Conservation (phyloP, 106 monocot species). For the Dioscorea alata region DNA sequence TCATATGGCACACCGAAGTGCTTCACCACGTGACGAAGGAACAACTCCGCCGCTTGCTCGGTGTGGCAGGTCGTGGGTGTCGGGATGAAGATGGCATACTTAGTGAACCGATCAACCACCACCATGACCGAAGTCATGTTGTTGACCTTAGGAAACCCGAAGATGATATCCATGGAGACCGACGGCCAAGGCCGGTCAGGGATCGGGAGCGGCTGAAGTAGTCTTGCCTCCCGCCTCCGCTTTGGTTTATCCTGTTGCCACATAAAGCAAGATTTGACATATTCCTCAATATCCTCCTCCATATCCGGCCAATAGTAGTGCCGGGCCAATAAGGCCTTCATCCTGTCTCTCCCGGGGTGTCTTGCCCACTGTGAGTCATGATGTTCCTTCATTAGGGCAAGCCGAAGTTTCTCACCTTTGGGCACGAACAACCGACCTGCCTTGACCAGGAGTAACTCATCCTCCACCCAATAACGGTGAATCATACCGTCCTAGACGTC, state of each 20-base stretch:
- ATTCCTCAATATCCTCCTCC: background rate
- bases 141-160: background rate
- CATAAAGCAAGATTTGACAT: background rate
- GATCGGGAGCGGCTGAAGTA: background rate
- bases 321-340: too few species aligned
- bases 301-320: too few species aligned
- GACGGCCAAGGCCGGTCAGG: background rate
- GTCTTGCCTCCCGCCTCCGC: background rate
- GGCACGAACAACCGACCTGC: too few species aligned
- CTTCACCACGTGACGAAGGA: background rate
- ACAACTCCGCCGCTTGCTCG: too few species aligned
- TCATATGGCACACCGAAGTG: background rate
- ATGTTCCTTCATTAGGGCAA: too few species aligned
- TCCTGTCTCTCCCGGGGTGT: too few species aligned
- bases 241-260: background rate
- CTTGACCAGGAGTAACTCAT: too few species aligned
- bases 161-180: background rate
- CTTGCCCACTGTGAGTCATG: too few species aligned
- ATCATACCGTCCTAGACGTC: too few species aligned
- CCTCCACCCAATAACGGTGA: too few species aligned
- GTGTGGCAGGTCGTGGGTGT: background rate
- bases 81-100: constrained; percentile 4
- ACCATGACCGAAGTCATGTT: too few species aligned
- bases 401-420: too few species aligned
- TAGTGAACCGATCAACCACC: background rate